Conservation (phyloP, 2,329 filamentous ascomycete genomes). For the Diaporthe batatas region DNA sequence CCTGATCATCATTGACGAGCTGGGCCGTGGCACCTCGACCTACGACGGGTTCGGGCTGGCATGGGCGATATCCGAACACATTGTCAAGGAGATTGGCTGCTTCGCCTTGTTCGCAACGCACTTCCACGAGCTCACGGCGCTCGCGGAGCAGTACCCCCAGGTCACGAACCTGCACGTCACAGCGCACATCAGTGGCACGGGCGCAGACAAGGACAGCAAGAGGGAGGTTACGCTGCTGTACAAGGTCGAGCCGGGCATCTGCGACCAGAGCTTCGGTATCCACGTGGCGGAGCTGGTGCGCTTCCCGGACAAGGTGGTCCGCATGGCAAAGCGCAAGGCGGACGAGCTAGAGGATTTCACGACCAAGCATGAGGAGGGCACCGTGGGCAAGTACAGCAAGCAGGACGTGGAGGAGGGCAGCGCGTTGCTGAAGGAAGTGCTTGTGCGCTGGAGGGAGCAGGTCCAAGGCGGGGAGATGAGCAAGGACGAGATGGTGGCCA, state of each 20-base stretch:
- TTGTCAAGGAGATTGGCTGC: slow-evolving; percentile 93
- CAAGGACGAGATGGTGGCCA: slow-evolving; percentile 81
- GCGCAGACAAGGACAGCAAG: slow-evolving; percentile 60
- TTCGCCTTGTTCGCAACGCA: slow-evolving; percentile 97
- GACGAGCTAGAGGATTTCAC: slow-evolving; percentile 98
- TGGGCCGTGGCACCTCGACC: slow-evolving; percentile 95
- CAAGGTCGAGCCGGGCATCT: slow-evolving; percentile 95
- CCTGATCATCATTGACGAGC: slow-evolving; percentile 97
- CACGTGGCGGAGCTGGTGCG: slow-evolving; percentile 97
- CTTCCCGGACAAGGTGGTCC: slow-evolving; percentile 96
- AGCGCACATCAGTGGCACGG: slow-evolving; percentile 81
- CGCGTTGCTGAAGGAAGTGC: slow-evolving; percentile 83
- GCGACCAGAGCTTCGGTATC: slow-evolving; percentile 97
- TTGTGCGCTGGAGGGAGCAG: slow-evolving; percentile 88
- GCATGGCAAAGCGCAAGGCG: slow-evolving; percentile 99
- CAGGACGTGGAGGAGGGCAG: slow-evolving; percentile 93
- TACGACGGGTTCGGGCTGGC: slow-evolving; percentile 99
- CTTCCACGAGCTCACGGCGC: slow-evolving; percentile 95
- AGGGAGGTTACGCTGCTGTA: slow-evolving; percentile 95
- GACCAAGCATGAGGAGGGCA: slow-evolving; percentile 75
- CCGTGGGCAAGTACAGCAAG: slow-evolving; percentile 74
- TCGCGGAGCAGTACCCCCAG: slow-evolving; percentile 87
- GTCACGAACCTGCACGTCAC: slow-evolving; percentile 96
- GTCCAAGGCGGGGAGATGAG: slow-evolving; percentile 71
- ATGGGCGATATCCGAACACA: slow-evolving; percentile 98